A percentile compares a stretch with the other conserved stretches of the same genome.
phyloP scores from a whole-genome alignment of 805 yeast species.

The Saturnispora bothae region DNA sequence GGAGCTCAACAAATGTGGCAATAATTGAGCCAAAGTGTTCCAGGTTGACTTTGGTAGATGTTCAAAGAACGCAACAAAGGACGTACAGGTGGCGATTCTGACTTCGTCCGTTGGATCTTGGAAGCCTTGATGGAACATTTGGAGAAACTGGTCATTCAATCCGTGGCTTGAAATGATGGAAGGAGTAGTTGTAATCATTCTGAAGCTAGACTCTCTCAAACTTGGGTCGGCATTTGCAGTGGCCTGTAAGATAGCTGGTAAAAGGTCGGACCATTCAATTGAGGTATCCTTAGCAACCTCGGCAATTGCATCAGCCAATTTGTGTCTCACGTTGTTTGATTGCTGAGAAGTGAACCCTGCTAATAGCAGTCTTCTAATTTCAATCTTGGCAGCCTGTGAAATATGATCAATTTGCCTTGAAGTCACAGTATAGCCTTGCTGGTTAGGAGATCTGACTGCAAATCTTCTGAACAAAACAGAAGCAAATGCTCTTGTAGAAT shows the following conservation, averaged over 20 bases:
- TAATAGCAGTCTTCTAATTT: constrained; percentile 56
- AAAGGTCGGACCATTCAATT: constrained; percentile 65
- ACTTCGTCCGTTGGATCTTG: constrained; percentile 73
- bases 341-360: constrained; percentile 64
- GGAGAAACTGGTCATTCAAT: constrained; percentile 36
- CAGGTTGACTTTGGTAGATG: constrained; percentile 70
- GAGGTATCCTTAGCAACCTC: constrained; percentile 71
- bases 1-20: constrained; percentile 78
- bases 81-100: constrained; percentile 82
- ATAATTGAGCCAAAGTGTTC: constrained; percentile 63
- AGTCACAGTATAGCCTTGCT: constrained; percentile 46
- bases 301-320: constrained; percentile 86
- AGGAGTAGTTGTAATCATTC: constrained; percentile 81
- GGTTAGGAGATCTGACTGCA: constrained; percentile 69
- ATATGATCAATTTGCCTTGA: constrained; percentile 72
- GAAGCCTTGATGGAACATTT: constrained; percentile 73
- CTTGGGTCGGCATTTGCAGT: constrained; percentile 38
- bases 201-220: constrained; percentile 81
- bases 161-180: constrained; percentile 47
- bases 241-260: constrained; percentile 67
- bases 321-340: constrained; percentile 75
- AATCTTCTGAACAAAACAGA: constrained; percentile 87
- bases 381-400: constrained; percentile 43
- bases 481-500: constrained; percentile 55
- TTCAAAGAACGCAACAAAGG: constrained; percentile 84